Evolutionary conservation across 2,329 filamentous ascomycete species (phyloP).

Genomic region (Fusarium sp.): DNA sequence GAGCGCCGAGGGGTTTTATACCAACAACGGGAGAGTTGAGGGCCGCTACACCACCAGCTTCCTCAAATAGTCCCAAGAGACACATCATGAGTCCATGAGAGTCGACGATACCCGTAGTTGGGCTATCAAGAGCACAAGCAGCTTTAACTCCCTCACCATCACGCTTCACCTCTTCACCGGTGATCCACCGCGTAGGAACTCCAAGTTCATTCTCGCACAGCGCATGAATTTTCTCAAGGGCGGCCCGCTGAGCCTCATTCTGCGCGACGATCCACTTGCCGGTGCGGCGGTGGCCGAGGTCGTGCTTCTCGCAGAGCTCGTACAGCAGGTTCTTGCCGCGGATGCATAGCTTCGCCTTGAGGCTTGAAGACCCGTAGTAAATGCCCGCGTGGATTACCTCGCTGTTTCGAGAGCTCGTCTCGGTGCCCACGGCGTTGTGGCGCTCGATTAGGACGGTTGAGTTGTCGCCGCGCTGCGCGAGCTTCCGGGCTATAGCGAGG

Average conservation of each 20-base stretch:
- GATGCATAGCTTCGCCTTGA: slow-evolving; percentile 89
- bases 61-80: slow-evolving; percentile 81
- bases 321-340: slow-evolving; percentile 83
- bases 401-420: slow-evolving; percentile 91
- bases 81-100: slow-evolving; percentile 86
- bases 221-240: slow-evolving; percentile 64
- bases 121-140: slow-evolving; percentile 76
- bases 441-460: slow-evolving; percentile 85
- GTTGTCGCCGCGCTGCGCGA: slow-evolving; percentile 72
- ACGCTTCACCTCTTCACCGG: slow-evolving; percentile 67
- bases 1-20: slow-evolving; percentile 62
- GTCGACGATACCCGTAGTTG: slow-evolving; percentile 91
- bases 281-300: slow-evolving; percentile 78
- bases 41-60: slow-evolving; percentile 79
- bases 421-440: slow-evolving; percentile 79
- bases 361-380: slow-evolving; percentile 81
- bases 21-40: slow-evolving; percentile 74
- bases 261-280: slow-evolving; percentile 98
- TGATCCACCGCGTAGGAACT: slow-evolving; percentile 80
- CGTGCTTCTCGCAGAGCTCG: slow-evolving; percentile 74
- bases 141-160: slow-evolving; percentile 83
- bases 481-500: slow-evolving; percentile 79
- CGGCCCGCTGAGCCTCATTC: slow-evolving; percentile 75
- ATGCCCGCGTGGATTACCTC: slow-evolving; percentile 97
- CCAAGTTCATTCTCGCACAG: slow-evolving; percentile 54